Percentiles rank a stretch among this genome's conserved stretches.
Evolutionary conservation across 1,284 basidiomycete species (phyloP).

Genomic region (Waitea zeae): DNA sequence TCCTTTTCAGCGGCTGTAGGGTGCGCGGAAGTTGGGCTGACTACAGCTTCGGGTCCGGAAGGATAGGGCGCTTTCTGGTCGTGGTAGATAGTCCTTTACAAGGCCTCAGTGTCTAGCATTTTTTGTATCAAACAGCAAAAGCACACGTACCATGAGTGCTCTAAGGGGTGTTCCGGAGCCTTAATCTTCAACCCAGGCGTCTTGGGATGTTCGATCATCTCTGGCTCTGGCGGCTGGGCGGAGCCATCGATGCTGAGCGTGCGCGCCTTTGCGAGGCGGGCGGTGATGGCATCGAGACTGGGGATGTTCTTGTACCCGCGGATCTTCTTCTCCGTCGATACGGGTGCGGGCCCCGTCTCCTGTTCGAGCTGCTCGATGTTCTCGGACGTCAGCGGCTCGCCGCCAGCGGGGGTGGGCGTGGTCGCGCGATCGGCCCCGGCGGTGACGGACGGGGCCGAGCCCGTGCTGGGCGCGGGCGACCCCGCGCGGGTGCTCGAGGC

Average conservation of each 20-base stretch:
- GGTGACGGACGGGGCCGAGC: constrained; percentile 19
- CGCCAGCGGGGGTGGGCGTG: constrained; percentile 11
- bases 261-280: constrained; percentile 48
- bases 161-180: constrained; percentile 67
- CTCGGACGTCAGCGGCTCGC: constrained; percentile 42
- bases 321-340: constrained; percentile 17
- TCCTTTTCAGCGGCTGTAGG: constrained; percentile 28
- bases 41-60: constrained; percentile 13
- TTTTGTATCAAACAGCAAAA: neutral
- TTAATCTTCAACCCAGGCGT: constrained; percentile 58
- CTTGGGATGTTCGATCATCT: constrained; percentile 64
- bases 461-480: constrained; percentile 28
- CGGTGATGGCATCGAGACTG: constrained; percentile 64
- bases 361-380: constrained; percentile 14
- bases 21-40: constrained; percentile 16
- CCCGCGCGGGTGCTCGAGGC: constrained; percentile 42
- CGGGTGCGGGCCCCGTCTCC: constrained; percentile 8
- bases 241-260: constrained; percentile 56
- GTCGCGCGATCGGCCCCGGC: constrained; percentile 10
- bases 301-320: constrained; percentile 78
- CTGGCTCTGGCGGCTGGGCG: constrained; percentile 51
- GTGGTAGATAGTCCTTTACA: constrained; percentile 68
- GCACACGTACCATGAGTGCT: constrained; percentile 69
- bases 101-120: neutral
- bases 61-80: constrained; percentile 68